phyloP scores from a whole-genome alignment of 768 basidiomycete species.

The Hypholoma fasciculare region DNA sequence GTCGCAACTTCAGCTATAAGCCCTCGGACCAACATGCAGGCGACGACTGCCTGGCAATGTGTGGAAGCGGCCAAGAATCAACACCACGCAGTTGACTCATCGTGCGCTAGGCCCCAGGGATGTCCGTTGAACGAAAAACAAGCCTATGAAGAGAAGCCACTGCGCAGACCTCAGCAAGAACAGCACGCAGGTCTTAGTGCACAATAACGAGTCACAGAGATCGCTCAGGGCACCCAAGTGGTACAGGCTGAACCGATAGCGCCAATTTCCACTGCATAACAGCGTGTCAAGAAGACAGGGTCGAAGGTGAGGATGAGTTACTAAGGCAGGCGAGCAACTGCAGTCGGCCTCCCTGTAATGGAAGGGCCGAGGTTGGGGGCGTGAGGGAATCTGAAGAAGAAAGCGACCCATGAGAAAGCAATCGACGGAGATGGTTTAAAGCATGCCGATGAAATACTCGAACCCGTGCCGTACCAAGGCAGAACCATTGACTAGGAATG shows the following conservation, averaged over 20 bases:
- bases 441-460: conserved; percentile 5
- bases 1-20: conserved; percentile 35
- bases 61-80: not conserved
- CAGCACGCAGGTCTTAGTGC: conserved; percentile 18
- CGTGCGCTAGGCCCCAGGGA: conserved; percentile 3
- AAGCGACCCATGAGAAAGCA: conserved; percentile 16
- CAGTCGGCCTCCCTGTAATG: conserved; percentile 40
- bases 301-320: conserved; percentile 36
- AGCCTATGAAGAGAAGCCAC: conserved; percentile 7
- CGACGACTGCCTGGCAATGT: not conserved
- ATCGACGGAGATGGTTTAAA: not conserved
- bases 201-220: conserved; percentile 20
- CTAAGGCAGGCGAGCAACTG: conserved; percentile 33
- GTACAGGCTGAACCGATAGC: conserved; percentile 22
- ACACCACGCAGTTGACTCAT: conserved; percentile 11
- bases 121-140: conserved; percentile 8
- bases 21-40: conserved; percentile 25
- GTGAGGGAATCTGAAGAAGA: conserved; percentile 16
- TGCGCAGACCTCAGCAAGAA: not conserved
- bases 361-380: conserved; percentile 44
- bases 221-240: conserved; percentile 17
- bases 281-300: conserved; percentile 24
- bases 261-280: conserved; percentile 13
- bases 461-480: conserved; percentile 27
- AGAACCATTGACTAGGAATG: conserved; percentile 14